Evolutionary conservation across 441 rosid genomes (phyloP).

Genomic region (Pelargonium myrrhifolium): DNA sequence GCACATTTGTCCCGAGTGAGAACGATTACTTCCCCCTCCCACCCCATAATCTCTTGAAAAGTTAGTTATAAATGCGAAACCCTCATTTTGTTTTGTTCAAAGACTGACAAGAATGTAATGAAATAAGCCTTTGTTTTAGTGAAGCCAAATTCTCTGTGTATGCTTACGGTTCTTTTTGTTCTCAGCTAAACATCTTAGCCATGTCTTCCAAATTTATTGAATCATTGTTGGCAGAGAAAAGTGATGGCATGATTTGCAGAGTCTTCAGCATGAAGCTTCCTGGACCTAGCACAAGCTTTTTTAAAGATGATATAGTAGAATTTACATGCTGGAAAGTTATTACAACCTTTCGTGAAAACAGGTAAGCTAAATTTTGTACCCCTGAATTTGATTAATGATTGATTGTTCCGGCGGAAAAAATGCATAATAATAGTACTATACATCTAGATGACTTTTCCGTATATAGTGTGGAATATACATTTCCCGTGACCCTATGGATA

Average conservation of each 20-base stretch:
- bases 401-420: no score
- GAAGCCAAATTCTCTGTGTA: background rate
- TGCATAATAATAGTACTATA: no score
- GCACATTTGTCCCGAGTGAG: background rate
- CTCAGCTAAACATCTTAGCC: no score
- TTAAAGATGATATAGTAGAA: no score
- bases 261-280: conserved; percentile 8
- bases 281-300: background rate
- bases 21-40: background rate
- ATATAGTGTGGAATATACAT: no score
- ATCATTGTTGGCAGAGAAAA: background rate
- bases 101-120: background rate
- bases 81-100: background rate
- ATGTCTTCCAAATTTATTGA: background rate
- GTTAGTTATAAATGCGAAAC: background rate
- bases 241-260: background rate
- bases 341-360: no score
- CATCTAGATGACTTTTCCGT: no score
- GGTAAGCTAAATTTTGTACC: no score
- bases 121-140: background rate
- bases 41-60: background rate
- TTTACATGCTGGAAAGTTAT: no score
- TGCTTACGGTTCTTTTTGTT: background rate
- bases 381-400: no score
- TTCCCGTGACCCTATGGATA: no score